phyloP scores from a whole-genome alignment of 1,284 basidiomycete species.

The Ceratobasidium sp. region DNA sequence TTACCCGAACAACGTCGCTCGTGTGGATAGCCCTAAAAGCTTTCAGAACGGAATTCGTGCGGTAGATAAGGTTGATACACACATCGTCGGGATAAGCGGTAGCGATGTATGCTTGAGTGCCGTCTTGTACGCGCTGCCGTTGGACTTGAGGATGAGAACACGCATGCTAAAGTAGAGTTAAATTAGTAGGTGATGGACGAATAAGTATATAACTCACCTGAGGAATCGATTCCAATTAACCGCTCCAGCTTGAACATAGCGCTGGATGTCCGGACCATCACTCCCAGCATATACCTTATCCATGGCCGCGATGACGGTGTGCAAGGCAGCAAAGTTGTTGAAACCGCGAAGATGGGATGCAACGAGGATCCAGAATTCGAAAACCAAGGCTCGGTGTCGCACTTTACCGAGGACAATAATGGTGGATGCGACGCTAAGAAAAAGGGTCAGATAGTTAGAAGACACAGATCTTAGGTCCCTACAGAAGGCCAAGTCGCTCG shows the following conservation, averaged over 20 bases:
- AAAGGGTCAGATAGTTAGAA: not conserved
- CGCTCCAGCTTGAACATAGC: constrained; percentile 72
- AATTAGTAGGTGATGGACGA: not conserved
- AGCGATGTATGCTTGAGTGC: constrained; percentile 83
- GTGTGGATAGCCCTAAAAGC: constrained; percentile 79
- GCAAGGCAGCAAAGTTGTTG: constrained; percentile 66
- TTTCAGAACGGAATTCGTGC: constrained; percentile 34
- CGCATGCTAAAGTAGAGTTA: constrained; percentile 71
- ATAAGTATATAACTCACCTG: constrained; percentile 54
- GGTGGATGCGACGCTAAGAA: constrained; percentile 77
- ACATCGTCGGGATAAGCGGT: constrained; percentile 86
- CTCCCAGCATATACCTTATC: constrained; percentile 78
- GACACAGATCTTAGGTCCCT: constrained; percentile 48
- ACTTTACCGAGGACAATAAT: constrained; percentile 81
- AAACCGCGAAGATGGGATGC: constrained; percentile 74
- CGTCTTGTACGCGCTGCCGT: constrained; percentile 82
- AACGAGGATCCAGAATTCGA: constrained; percentile 84
- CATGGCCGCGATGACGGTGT: constrained; percentile 87
- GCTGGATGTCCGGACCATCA: constrained; percentile 71
- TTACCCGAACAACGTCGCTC: constrained; percentile 80
- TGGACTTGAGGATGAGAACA: constrained; percentile 74
- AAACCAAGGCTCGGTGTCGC: constrained; percentile 70
- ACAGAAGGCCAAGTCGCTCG: constrained; percentile 83
- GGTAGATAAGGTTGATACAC: constrained; percentile 53
- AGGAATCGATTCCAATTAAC: constrained; percentile 77